Conservation (phyloP, 768 basidiomycete species). For the Pleurotus citrinopileatus region DNA sequence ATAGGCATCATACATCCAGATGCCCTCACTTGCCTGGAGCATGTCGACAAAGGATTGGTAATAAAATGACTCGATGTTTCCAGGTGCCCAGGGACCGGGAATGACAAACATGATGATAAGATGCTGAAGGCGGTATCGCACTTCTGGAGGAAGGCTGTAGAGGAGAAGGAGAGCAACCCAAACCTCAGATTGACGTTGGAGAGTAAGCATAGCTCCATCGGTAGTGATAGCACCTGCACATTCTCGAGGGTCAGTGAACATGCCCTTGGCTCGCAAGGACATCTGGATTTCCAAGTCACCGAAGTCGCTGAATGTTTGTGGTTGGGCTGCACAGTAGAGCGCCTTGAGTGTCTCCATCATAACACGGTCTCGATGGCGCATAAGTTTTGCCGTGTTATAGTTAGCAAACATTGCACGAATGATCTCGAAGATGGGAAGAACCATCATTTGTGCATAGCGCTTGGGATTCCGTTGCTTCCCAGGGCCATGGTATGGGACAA, state of each 20-base stretch:
- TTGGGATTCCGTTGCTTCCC: too few species aligned
- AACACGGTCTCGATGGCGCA: too few species aligned
- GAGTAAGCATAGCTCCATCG: conserved; percentile 28
- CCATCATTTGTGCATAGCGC: too few species aligned
- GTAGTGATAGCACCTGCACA: conserved; percentile 21
- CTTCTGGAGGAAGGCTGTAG: conserved; percentile 18
- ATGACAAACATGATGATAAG: conserved; percentile 22
- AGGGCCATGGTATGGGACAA: too few species aligned
- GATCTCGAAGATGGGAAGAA: too few species aligned
- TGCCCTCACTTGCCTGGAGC: conserved; percentile 21
- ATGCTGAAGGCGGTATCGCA: conserved; percentile 18
- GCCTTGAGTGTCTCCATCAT: too few species aligned
- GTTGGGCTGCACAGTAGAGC: too few species aligned
- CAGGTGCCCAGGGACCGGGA: conserved; percentile 25
- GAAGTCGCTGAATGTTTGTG: too few species aligned
- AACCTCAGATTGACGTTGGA: conserved; percentile 28
- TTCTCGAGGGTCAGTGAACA: conserved; percentile 22
- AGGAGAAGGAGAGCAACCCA: conserved; percentile 21
- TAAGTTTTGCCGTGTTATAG: too few species aligned
- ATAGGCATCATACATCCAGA: conserved; percentile 31
- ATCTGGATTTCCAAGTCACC: too few species aligned
- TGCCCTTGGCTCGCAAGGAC: too few species aligned
- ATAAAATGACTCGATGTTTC: conserved; percentile 24
- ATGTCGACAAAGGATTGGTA: conserved; percentile 25
- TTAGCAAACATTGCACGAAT: too few species aligned